A percentile compares a stretch with the other conserved stretches of the same genome.
These are phyloP conservation scores for Sanguinoderma infundibulare DNA, from an alignment of 1,284 basidiomycete species.

Conservation along the genomic window DNA sequence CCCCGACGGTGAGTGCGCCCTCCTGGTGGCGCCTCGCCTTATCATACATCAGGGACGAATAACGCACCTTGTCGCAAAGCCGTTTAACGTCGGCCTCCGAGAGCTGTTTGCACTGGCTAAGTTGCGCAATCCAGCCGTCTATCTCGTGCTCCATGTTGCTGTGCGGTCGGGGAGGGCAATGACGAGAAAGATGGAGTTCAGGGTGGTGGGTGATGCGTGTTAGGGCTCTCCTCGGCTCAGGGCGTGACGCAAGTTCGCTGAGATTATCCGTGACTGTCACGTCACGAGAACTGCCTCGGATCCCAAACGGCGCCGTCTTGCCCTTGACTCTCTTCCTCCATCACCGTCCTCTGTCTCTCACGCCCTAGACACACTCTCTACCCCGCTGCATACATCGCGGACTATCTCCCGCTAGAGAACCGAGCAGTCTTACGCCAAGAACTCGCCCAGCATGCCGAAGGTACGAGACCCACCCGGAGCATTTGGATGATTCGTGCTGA, in stretches of 20 bases:
- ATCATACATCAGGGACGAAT: slow-evolving; percentile 33
- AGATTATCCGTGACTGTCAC: slow-evolving; percentile 19
- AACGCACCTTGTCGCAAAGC: slow-evolving; percentile 95
- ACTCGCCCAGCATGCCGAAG: slow-evolving; percentile 56
- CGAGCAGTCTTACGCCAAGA: neutral
- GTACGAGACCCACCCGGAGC: slow-evolving; percentile 35
- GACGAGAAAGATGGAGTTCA: slow-evolving; percentile 20
- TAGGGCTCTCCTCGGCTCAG: slow-evolving; percentile 17
- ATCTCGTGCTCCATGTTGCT: slow-evolving; percentile 78
- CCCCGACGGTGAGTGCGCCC: slow-evolving; percentile 15
- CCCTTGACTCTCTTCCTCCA: slow-evolving; percentile 19
- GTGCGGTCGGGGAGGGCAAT: slow-evolving; percentile 16
- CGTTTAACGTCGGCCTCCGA: slow-evolving; percentile 96
- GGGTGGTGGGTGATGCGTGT: slow-evolving; percentile 33
- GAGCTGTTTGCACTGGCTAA: slow-evolving; percentile 98
- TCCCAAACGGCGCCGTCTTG: slow-evolving; percentile 8
- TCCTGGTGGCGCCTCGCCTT: slow-evolving; percentile 33
- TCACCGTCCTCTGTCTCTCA: slow-evolving; percentile 8
- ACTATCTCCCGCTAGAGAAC: slow-evolving; percentile 5
- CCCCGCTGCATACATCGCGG: neutral
- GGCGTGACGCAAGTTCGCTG: slow-evolving; percentile 18
- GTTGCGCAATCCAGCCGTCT: slow-evolving; percentile 95
- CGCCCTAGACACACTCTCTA: slow-evolving; percentile 5
- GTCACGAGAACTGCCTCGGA: slow-evolving; percentile 20
- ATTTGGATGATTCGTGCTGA: slow-evolving; percentile 21